Evolutionary conservation across 768 basidiomycete genomes (phyloP).

Genomic region (Dioszegia aurantiaca): DNA sequence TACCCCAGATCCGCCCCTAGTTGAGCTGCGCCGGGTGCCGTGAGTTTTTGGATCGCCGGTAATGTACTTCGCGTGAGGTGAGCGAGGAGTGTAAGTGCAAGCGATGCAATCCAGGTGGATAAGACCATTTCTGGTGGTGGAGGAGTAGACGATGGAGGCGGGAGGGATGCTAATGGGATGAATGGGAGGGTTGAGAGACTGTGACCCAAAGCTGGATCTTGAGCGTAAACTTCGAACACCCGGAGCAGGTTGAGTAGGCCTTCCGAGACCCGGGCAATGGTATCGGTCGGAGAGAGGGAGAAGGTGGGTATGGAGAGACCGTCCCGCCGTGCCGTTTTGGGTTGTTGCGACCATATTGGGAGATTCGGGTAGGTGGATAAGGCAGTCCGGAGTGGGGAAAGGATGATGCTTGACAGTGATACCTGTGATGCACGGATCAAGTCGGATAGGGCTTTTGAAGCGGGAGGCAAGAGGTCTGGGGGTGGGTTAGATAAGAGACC

Average conservation of each 20-base stretch:
- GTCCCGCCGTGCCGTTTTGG: constrained; percentile 57
- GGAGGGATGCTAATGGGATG: constrained; percentile 58
- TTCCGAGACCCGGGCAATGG: constrained; percentile 83
- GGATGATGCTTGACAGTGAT: constrained; percentile 74
- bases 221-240: constrained; percentile 89
- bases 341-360: constrained; percentile 64
- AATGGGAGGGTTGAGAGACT: constrained; percentile 78
- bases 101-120: constrained; percentile 84
- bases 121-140: constrained; percentile 64
- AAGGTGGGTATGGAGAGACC: constrained; percentile 77
- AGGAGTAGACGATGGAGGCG: constrained; percentile 3
- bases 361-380: constrained; percentile 69
- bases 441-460: constrained; percentile 15
- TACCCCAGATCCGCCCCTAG: constrained; percentile 83
- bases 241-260: constrained; percentile 90
- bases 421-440: constrained; percentile 71
- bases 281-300: constrained; percentile 85
- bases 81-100: constrained; percentile 74
- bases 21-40: constrained; percentile 71
- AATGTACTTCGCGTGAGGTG: constrained; percentile 70
- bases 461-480: constrained; percentile 13
- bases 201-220: constrained; percentile 74
- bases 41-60: constrained; percentile 66
- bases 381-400: constrained; percentile 74
- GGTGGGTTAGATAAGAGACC: constrained; percentile 34